These are phyloP conservation scores for Aspergillus melleus DNA, from an alignment of 2,329 filamentous ascomycete genomes.

Conservation along the genomic window DNA sequence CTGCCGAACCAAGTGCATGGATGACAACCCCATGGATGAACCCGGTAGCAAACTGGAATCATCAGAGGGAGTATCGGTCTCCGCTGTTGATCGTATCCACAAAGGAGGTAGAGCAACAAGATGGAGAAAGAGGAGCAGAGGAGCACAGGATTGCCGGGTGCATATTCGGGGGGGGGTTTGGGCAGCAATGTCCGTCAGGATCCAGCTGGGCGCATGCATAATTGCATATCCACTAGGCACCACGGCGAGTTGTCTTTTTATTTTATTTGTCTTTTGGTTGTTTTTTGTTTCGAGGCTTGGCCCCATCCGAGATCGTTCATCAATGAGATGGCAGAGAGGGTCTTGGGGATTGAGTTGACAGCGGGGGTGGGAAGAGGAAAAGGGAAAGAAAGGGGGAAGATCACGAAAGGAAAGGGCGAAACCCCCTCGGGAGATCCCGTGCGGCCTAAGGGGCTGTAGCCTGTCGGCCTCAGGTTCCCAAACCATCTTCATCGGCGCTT, in stretches of 20 bases:
- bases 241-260: constrained; percentile 7
- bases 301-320: constrained; percentile 12
- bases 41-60: constrained; percentile 14
- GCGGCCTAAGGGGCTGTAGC: not conserved
- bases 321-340: constrained; percentile 2
- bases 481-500: not conserved
- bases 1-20: not conserved
- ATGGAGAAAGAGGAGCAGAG: constrained; percentile 1
- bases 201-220: constrained; percentile 20
- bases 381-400: not conserved
- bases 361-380: not conserved
- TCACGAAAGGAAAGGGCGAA: not conserved
- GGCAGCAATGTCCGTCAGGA: constrained; percentile 22
- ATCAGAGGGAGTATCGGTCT: constrained; percentile 12
- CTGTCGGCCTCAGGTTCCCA: not conserved
- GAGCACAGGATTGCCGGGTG: constrained; percentile 12
- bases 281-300: constrained; percentile 8
- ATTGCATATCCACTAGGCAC: constrained; percentile 18
- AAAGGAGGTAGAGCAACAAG: constrained; percentile 14
- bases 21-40: constrained; percentile 17
- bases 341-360: constrained; percentile 3
- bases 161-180: constrained; percentile 19
- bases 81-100: constrained; percentile 19
- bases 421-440: not conserved
- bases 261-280: not conserved